These are phyloP conservation scores for Leccinum obscurum DNA, from an alignment of 768 basidiomycete species.

Conservation along the genomic window DNA sequence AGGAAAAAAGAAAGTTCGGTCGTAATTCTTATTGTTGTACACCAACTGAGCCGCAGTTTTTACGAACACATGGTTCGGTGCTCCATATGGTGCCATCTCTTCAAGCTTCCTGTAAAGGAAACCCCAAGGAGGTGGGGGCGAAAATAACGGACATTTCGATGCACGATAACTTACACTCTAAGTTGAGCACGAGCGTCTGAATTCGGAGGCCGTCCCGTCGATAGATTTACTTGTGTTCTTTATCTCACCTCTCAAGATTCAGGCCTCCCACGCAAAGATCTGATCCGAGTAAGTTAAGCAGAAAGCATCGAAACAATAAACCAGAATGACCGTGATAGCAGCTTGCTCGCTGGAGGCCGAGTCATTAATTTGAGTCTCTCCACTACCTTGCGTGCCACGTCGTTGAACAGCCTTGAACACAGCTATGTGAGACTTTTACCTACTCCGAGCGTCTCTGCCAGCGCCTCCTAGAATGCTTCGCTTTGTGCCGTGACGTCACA, in stretches of 20 bases:
- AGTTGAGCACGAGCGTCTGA: not conserved
- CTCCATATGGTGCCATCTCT: conserved; percentile 1
- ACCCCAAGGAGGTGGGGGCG: conserved; percentile 13
- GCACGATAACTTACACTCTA: not conserved
- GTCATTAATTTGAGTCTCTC: not conserved
- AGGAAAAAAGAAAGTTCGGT: conserved; percentile 4
- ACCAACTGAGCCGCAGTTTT: not conserved
- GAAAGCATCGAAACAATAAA: not conserved
- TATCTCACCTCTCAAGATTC: not conserved
- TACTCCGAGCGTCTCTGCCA: not conserved
- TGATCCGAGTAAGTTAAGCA: conserved; percentile 1
- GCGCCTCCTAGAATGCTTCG: not conserved
- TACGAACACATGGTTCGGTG: not conserved
- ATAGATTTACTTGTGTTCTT: conserved; percentile 1
- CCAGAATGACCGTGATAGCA: not conserved
- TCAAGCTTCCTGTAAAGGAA: conserved; percentile 14
- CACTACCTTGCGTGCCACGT: not conserved
- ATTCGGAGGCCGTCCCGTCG: conserved; percentile 1
- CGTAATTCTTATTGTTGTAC: conserved; percentile 3
- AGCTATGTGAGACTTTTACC: not conserved
- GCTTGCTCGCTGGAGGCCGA: not conserved
- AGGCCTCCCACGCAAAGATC: not conserved
- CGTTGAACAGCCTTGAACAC: not conserved
- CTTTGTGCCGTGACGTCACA: not conserved
- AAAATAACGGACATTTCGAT: conserved; percentile 24